These are phyloP conservation scores for Lachancea dasiensis DNA, from an alignment of 805 yeast species.

Conservation along the genomic window DNA sequence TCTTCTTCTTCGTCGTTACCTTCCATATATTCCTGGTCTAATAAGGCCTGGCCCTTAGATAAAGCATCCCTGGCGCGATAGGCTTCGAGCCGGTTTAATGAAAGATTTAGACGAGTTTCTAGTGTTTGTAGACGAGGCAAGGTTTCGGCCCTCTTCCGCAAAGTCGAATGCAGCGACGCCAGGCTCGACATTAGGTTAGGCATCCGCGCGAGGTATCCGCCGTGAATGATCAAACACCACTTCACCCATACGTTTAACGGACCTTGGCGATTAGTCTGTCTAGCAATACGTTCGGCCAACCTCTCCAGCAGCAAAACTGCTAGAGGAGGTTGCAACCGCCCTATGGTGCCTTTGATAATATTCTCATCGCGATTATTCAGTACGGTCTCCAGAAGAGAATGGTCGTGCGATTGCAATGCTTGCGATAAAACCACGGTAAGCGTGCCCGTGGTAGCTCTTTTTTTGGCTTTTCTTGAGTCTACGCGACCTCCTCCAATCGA, in stretches of 20 bases:
- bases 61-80: slow-evolving; percentile 46
- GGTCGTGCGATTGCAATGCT: slow-evolving; percentile 83
- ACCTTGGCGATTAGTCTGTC: slow-evolving; percentile 48
- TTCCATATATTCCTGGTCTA: slow-evolving; percentile 8
- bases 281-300: slow-evolving; percentile 54
- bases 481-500: slow-evolving; percentile 21
- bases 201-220: slow-evolving; percentile 50
- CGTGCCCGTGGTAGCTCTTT: slow-evolving; percentile 63
- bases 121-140: slow-evolving; percentile 70
- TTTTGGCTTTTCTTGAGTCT: slow-evolving; percentile 34
- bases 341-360: slow-evolving; percentile 49
- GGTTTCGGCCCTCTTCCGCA: slow-evolving; percentile 58
- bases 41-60: slow-evolving; percentile 42
- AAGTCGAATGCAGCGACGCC: slow-evolving; percentile 56
- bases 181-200: slow-evolving; percentile 50
- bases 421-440: slow-evolving; percentile 81
- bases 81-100: slow-evolving; percentile 57
- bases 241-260: slow-evolving; percentile 70
- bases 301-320: slow-evolving; percentile 53
- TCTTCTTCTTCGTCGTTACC: slow-evolving; percentile 26
- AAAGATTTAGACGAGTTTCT: slow-evolving; percentile 74
- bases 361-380: slow-evolving; percentile 48
- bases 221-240: slow-evolving; percentile 79
- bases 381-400: slow-evolving; percentile 77
- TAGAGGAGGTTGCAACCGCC: slow-evolving; percentile 47